Conservation (phyloP, 83 land plant species). For the Thuja plicata region DNA sequence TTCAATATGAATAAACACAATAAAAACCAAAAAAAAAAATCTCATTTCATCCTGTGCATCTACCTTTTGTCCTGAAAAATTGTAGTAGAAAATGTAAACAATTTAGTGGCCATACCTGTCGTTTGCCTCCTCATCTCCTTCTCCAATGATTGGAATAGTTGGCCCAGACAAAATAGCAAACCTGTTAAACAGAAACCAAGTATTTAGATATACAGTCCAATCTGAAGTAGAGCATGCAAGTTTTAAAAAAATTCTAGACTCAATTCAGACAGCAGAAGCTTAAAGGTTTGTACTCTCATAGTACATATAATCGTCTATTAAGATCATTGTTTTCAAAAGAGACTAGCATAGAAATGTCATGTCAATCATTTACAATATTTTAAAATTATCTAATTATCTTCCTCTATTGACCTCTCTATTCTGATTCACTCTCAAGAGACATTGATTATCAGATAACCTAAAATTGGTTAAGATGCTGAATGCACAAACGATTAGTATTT, state of each 20-base stretch:
- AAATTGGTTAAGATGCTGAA: background rate
- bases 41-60: background rate
- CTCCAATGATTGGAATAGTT: constrained; percentile 96
- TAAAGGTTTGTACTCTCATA: background rate
- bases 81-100: background rate
- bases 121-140: constrained; percentile 96
- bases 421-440: background rate
- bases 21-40: background rate
- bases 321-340: background rate
- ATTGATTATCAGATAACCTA: background rate
- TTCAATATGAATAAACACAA: background rate
- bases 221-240: background rate
- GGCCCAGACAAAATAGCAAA: constrained; percentile 95
- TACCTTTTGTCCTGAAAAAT: background rate
- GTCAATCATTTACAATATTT: background rate
- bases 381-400: background rate
- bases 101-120: constrained; percentile 60
- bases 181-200: constrained; percentile 31
- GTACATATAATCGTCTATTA: background rate
- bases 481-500: background rate
- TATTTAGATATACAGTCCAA: background rate
- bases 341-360: background rate
- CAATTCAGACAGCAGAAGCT: background rate
- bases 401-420: background rate
- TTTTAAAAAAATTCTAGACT: background rate